A percentile compares a stretch with the other conserved stretches of the same genome.
These are phyloP conservation scores for Nitzschia sp. DNA, from an alignment of 108 stramenopile genomes.

Conservation along the genomic window DNA sequence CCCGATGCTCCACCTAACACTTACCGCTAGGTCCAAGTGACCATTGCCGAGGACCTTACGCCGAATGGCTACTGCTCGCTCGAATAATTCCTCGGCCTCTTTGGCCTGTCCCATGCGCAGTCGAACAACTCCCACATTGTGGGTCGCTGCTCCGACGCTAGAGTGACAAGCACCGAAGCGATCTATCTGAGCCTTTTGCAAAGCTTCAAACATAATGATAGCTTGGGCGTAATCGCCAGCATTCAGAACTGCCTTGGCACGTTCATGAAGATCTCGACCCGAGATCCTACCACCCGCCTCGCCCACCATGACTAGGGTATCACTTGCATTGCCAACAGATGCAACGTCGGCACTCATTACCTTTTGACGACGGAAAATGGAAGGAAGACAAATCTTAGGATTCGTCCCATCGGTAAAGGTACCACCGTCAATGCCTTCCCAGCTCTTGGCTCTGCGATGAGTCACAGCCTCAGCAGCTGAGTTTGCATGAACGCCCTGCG, in stretches of 20 bases:
- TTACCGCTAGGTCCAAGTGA: constrained; percentile 48
- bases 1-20: neutral
- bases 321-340: constrained; percentile 41
- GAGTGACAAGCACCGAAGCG: constrained; percentile 43
- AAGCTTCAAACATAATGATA: constrained; percentile 33
- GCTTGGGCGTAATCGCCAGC: constrained; percentile 38
- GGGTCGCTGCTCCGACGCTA: constrained; percentile 45
- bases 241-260: constrained; percentile 42
- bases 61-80: constrained; percentile 34
- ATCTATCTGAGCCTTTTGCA: constrained; percentile 33
- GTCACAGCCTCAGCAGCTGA: neutral
- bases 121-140: constrained; percentile 48
- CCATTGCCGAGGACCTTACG: constrained; percentile 30
- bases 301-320: constrained; percentile 18
- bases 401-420: neutral
- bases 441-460: constrained; percentile 23
- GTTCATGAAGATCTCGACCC: constrained; percentile 43
- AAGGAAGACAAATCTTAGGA: constrained; percentile 21
- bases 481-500: neutral
- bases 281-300: constrained; percentile 20
- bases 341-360: constrained; percentile 39
- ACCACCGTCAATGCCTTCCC: constrained; percentile 3
- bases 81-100: constrained; percentile 33
- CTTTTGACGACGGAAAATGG: constrained; percentile 26
- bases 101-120: constrained; percentile 38